A percentile compares a stretch with the other conserved stretches of the same genome.
Evolutionary conservation across 2,329 filamentous ascomycete species (phyloP).

Genomic region (Curvularia spicifera): DNA sequence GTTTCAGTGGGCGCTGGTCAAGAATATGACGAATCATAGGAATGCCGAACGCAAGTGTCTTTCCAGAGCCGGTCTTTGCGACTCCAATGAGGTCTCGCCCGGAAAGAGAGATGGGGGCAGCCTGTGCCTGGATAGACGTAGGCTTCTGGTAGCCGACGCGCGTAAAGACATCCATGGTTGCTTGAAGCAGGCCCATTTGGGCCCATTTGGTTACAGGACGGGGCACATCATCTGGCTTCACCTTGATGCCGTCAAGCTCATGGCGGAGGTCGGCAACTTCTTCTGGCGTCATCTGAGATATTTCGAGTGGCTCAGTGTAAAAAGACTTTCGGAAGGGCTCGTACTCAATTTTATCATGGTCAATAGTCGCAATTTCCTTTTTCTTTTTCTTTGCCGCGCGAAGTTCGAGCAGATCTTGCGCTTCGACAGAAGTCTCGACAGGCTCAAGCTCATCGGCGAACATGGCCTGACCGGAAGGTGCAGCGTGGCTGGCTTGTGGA

Average conservation of each 20-base stretch:
- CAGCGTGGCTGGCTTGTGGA: conserved; percentile 51
- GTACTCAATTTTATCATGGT: conserved; percentile 87
- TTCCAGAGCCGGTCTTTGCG: conserved; percentile 96
- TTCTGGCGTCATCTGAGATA: conserved; percentile 81
- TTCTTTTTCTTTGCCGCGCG: conserved; percentile 80
- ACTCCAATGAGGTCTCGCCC: conserved; percentile 95
- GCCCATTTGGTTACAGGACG: conserved; percentile 97
- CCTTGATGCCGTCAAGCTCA: conserved; percentile 94
- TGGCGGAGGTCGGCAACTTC: conserved; percentile 81
- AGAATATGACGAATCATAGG: conserved; percentile 99
- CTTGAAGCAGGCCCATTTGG: conserved; percentile 87
- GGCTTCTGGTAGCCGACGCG: conserved; percentile 84
- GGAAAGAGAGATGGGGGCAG: conserved; percentile 93
- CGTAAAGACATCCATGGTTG: conserved; percentile 84
- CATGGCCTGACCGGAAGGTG: conserved; percentile 79
- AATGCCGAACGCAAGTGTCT: conserved; percentile 92
- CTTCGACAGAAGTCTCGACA: conserved; percentile 67
- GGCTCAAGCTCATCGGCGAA: conserved; percentile 85
- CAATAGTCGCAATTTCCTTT: conserved; percentile 87
- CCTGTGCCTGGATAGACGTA: conserved; percentile 94
- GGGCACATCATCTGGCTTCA: conserved; percentile 75
- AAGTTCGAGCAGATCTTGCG: conserved; percentile 58
- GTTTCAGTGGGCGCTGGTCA: conserved; percentile 82
- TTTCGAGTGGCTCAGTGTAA: conserved; percentile 87
- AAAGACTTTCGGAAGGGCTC: conserved; percentile 91